These are phyloP conservation scores for Hortaea sp. DNA, from an alignment of 2,329 filamentous ascomycete species.

Conservation along the genomic window DNA sequence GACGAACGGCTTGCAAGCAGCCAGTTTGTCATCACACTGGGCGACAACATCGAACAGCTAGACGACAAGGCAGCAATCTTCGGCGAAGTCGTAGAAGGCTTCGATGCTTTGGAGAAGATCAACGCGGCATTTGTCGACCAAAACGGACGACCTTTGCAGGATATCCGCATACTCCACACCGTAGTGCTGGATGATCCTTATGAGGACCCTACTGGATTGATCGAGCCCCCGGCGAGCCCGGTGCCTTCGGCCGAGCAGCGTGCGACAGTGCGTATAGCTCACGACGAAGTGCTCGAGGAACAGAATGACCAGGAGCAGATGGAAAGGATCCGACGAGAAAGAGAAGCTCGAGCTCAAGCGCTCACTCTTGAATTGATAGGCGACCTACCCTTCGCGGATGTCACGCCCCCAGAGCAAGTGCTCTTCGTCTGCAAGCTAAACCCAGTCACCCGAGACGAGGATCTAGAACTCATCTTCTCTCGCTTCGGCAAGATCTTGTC, in stretches of 20 bases:
- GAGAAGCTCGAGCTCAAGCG: conserved; percentile 87
- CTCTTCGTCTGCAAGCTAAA: conserved; percentile 98
- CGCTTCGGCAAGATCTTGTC: conserved; percentile 92
- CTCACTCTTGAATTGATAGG: conserved; percentile 96
- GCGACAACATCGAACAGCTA: conserved; percentile 78
- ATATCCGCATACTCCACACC: conserved; percentile 90
- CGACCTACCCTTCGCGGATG: conserved; percentile 91
- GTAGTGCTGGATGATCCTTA: conserved; percentile 88
- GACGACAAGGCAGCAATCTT: conserved; percentile 94
- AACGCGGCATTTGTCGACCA: conserved; percentile 82
- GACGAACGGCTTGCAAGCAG: conserved; percentile 76
- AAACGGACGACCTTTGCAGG: conserved; percentile 76
- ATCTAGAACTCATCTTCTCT: conserved; percentile 90
- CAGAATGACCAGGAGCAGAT: conserved; percentile 70
- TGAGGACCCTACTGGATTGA: conserved; percentile 65
- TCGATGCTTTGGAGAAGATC: conserved; percentile 87
- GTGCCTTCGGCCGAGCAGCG: conserved; percentile 74
- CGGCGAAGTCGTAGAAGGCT: conserved; percentile 89
- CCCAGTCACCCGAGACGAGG: conserved; percentile 87
- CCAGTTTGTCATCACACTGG: conserved; percentile 88
- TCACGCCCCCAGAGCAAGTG: conserved; percentile 93
- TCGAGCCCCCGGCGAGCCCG: conserved; percentile 70
- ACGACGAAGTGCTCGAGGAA: conserved; percentile 73
- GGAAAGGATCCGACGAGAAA: conserved; percentile 72
- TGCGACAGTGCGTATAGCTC: conserved; percentile 80